These are phyloP conservation scores for Dioscorea dumetorum DNA, from an alignment of 106 monocot species.

Conservation along the genomic window DNA sequence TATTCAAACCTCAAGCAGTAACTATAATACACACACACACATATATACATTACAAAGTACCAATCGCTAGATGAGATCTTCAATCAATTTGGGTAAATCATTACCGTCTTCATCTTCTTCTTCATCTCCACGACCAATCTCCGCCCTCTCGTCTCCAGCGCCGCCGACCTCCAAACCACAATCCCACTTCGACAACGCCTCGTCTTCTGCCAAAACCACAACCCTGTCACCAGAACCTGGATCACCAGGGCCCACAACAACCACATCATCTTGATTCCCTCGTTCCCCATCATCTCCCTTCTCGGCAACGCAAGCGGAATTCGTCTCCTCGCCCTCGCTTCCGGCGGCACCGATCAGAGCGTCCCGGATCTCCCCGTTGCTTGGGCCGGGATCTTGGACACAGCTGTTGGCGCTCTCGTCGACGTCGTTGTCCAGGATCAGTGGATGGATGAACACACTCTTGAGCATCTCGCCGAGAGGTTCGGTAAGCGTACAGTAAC, in stretches of 20 bases:
- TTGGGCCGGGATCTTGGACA: conserved; percentile 27
- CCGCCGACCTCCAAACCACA: no score
- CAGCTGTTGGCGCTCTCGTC: conserved; percentile 1
- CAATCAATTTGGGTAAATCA: conserved; percentile 16
- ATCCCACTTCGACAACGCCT: background rate
- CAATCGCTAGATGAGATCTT: conserved; percentile 11
- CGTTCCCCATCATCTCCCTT: background rate
- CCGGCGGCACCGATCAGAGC: conserved; percentile 1
- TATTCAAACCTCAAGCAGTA: no score
- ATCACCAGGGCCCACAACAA: conserved; percentile 6
- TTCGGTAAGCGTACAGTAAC: background rate
- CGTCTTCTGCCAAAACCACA: conserved; percentile 11
- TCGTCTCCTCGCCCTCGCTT: background rate
- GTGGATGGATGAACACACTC: conserved; percentile 29
- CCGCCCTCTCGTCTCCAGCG: no score
- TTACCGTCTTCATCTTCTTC: background rate
- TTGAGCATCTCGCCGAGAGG: background rate
- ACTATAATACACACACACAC: no score
- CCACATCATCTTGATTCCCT: conserved; percentile 1
- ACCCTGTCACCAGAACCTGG: conserved; percentile 11
- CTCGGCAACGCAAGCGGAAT: background rate
- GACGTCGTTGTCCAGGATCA: conserved; percentile 66
- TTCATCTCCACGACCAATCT: conserved; percentile 2
- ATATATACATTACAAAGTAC: no score
- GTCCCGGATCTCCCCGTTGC: conserved; percentile 26